Evolutionary conservation across 305 asterid species (phyloP).

Genomic region (Fraxinus latifolia): DNA sequence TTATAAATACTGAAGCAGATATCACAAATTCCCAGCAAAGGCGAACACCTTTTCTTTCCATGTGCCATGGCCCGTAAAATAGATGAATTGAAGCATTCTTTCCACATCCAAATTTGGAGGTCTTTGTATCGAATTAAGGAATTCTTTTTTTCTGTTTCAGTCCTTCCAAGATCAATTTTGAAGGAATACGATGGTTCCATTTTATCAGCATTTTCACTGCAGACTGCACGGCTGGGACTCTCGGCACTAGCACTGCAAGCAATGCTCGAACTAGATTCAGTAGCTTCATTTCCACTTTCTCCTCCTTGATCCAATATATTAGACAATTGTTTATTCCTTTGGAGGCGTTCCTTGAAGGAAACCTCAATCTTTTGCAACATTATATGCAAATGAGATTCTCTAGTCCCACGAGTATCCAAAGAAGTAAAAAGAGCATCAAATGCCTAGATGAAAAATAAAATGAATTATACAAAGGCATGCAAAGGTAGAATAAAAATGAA

Average conservation of each 20-base stretch:
- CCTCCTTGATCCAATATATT: conserved; percentile 16
- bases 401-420: conserved; percentile 81
- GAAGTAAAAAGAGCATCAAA: conserved; percentile 69
- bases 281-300: conserved; percentile 33
- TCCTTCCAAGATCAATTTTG: conserved; percentile 50
- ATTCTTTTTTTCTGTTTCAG: background rate
- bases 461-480: background rate
- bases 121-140: background rate
- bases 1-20: conserved; percentile 52
- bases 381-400: conserved; percentile 92
- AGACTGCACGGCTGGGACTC: conserved; percentile 62
- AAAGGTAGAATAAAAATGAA: background rate
- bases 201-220: conserved; percentile 46
- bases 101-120: background rate
- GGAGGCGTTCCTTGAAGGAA: conserved; percentile 63
- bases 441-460: conserved; percentile 48
- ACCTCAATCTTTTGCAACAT: conserved; percentile 83
- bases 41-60: conserved; percentile 47
- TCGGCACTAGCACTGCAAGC: conserved; percentile 37
- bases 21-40: conserved; percentile 61
- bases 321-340: conserved; percentile 32
- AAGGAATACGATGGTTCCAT: conserved; percentile 56
- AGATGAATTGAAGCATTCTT: background rate
- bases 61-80: background rate
- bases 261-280: conserved; percentile 37